A percentile compares a stretch with the other conserved stretches of the same genome.
phyloP scores from a whole-genome alignment of 2,329 filamentous ascomycete genomes.

The Capronia epimyces region DNA sequence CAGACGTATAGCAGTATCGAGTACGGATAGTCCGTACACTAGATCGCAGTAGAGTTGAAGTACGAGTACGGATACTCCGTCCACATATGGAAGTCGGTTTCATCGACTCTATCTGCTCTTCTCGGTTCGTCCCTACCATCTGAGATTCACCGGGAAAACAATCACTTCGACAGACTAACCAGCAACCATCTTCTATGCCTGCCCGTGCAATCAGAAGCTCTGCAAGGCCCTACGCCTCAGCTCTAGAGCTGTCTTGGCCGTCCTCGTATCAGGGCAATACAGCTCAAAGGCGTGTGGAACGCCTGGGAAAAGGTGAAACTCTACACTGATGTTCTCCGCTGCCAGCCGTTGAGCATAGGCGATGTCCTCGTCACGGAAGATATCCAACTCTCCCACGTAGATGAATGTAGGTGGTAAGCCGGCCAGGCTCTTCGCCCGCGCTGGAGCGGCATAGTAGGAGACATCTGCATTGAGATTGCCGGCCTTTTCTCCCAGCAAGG shows the following conservation, averaged over 20 bases:
- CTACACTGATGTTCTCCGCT: slow-evolving; percentile 39
- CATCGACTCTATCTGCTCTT: no score
- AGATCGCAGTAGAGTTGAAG: no score
- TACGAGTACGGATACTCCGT: no score
- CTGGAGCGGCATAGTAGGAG: slow-evolving; percentile 37
- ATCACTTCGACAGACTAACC: no score
- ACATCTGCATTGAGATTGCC: slow-evolving; percentile 30
- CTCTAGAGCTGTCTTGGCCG: slow-evolving; percentile 15
- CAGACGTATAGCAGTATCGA: no score
- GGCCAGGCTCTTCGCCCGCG: slow-evolving; percentile 35
- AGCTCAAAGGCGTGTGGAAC: slow-evolving; percentile 41
- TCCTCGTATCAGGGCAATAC: slow-evolving; percentile 19
- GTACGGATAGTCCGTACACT: no score
- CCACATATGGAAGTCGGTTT: no score
- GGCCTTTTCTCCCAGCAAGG: slow-evolving; percentile 32
- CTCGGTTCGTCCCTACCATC: no score
- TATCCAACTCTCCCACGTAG: slow-evolving; percentile 42
- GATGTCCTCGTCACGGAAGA: slow-evolving; percentile 41
- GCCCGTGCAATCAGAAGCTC: background rate
- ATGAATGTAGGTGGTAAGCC: slow-evolving; percentile 44
- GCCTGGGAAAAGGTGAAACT: slow-evolving; percentile 44
- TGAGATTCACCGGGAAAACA: no score
- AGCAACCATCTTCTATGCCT: no score
- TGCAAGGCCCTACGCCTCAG: slow-evolving; percentile 19
- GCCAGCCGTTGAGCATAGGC: slow-evolving; percentile 40